phyloP scores from a whole-genome alignment of 2,329 filamentous ascomycete genomes.

The Cyphellophora europaea region DNA sequence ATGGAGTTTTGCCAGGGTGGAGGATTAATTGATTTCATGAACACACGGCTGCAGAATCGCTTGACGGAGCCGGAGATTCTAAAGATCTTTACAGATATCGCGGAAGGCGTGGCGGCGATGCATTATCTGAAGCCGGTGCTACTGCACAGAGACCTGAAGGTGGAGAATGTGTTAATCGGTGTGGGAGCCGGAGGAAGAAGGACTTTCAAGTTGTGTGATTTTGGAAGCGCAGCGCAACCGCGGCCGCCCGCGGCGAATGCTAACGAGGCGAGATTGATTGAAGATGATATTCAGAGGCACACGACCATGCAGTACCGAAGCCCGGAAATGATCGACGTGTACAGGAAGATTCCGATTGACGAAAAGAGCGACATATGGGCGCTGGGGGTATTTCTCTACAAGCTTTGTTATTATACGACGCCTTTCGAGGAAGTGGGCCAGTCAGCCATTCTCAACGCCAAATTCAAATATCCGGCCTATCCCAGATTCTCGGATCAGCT shows the following conservation, averaged over 20 bases:
- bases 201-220: slow-evolving; percentile 95
- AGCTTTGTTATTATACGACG: slow-evolving; percentile 97
- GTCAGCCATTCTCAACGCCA: slow-evolving; percentile 93
- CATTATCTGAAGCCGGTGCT: slow-evolving; percentile 93
- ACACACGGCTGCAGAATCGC: slow-evolving; percentile 89
- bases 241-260: slow-evolving; percentile 76
- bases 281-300: slow-evolving; percentile 94
- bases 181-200: slow-evolving; percentile 53
- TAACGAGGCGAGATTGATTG: slow-evolving; percentile 80
- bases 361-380: slow-evolving; percentile 99
- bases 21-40: slow-evolving; percentile 98
- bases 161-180: slow-evolving; percentile 93
- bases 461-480: slow-evolving; percentile 81
- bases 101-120: slow-evolving; percentile 96
- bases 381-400: slow-evolving; percentile 87
- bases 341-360: slow-evolving; percentile 89
- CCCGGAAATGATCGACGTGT: slow-evolving; percentile 98
- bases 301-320: slow-evolving; percentile 96
- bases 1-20: slow-evolving; percentile 98
- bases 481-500: slow-evolving; percentile 82
- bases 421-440: slow-evolving; percentile 97
- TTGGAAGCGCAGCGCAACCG: slow-evolving; percentile 81
- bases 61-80: slow-evolving; percentile 96
- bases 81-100: slow-evolving; percentile 91
- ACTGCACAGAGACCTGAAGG: slow-evolving; percentile 89